These are phyloP conservation scores for Neofusicoccum ribis DNA, from an alignment of 2,329 filamentous ascomycete genomes.

Conservation along the genomic window DNA sequence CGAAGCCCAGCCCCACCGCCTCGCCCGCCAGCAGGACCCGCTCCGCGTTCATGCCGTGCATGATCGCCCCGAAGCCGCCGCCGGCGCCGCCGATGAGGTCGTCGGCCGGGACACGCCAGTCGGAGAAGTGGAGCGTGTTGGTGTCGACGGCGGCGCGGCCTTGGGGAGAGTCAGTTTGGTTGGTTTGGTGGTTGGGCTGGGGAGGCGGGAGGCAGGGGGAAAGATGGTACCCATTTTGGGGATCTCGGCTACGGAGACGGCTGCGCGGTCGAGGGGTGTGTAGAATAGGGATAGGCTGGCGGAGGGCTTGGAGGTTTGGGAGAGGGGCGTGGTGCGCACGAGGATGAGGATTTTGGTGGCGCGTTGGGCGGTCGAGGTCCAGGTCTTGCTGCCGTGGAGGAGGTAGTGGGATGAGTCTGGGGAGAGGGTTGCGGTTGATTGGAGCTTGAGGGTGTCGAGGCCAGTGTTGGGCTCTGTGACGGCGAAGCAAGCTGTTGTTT, in stretches of 20 bases:
- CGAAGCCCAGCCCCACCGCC: constrained; percentile 77
- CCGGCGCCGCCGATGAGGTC: constrained; percentile 71
- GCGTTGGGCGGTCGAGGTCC: constrained; percentile 84
- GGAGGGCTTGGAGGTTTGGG: constrained; percentile 66
- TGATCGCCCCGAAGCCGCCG: constrained; percentile 72
- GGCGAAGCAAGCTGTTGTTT: constrained; percentile 69
- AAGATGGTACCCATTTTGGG: constrained; percentile 64
- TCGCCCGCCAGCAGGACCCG: constrained; percentile 64
- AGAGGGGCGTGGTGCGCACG: constrained; percentile 70
- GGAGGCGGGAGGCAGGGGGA: no score
- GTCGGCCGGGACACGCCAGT: constrained; percentile 65
- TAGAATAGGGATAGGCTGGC: constrained; percentile 79
- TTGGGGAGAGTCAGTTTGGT: no score
- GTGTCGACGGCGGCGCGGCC: constrained; percentile 79
- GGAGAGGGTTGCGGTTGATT: constrained; percentile 57
- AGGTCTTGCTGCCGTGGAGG: constrained; percentile 80
- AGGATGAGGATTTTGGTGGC: constrained; percentile 81
- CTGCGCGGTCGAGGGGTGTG: constrained; percentile 66
- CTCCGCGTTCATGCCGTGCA: constrained; percentile 54
- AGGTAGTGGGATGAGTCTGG: constrained; percentile 63
- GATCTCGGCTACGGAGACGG: constrained; percentile 70
- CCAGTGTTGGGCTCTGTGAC: constrained; percentile 82
- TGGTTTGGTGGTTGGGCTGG: no score
- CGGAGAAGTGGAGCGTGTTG: constrained; percentile 86
- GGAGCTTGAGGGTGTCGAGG: constrained; percentile 72